Base-by-base conservation (phyloP, 2,329 filamentous ascomycete species). In the Stylonectria norvegica region DNA sequence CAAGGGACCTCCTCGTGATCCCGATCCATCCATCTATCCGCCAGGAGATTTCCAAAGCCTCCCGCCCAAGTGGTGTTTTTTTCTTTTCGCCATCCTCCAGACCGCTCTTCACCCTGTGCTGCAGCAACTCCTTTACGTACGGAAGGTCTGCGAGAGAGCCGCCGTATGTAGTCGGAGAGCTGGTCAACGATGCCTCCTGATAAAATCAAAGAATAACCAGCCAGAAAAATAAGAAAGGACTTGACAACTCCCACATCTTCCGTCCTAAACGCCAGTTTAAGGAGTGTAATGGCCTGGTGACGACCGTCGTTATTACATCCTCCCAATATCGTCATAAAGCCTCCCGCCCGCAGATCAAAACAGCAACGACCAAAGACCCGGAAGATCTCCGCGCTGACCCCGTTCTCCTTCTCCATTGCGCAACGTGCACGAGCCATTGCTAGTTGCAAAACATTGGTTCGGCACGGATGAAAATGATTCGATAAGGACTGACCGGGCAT, bases 271-370 rank as follows among this genome's bases (percentile, higher is more conserved):
- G 62, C 62, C 62, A 25, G 38, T n/a, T 49, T 48, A 65, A 57
- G 61, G 63, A 65, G 58, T 58, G 62, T 63, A 65, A 63, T 61
- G 62, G 62, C 47, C 61, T 41, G 31, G 41, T 41, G 35, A 38
- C 34, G 59, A 56, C 62, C 62, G 60, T 65, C 62, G 53, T 64
- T 56, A 66, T 65, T 66, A 66, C 60, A 60, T 61, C 57, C 58
- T 62, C 59, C 54, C 38, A 45, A 52, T 45, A 53, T 56, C 53
- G 52, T 60, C 52, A 56, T 58, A 38, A 52, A 42, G 52, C 40
- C 45, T 54, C 41, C 42, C 42, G 47, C 49, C 50, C 43, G 49
- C 39, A 45, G 52, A 48, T 37, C 40, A 49, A 38, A 51, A 55
- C 32, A 44, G 49, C 17, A 35, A 36, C 39, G 29, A 18, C 22